Evolutionary conservation across 2,329 filamentous ascomycete genomes (phyloP).

Genomic region (Exophiala aquamarina): DNA sequence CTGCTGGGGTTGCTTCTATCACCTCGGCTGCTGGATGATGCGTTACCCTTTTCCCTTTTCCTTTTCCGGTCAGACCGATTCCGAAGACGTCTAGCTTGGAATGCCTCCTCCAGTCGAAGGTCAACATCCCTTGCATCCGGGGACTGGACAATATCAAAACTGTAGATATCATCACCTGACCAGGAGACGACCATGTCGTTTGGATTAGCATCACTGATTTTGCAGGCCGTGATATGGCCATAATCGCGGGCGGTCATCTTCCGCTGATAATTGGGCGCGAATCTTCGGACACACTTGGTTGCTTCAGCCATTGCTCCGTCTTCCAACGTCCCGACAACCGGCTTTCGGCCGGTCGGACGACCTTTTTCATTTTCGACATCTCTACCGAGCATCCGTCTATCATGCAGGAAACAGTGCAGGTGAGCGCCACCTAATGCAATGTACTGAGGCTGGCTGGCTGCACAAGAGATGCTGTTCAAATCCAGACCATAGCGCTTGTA

Average conservation of each 20-base stretch:
- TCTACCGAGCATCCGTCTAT: slow-evolving; percentile 66
- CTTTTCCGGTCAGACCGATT: slow-evolving; percentile 52
- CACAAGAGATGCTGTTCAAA: slow-evolving; percentile 68
- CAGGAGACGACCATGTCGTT: slow-evolving; percentile 69
- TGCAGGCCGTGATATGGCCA: slow-evolving; percentile 68
- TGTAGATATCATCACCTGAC: slow-evolving; percentile 67
- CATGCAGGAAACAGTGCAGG: slow-evolving; percentile 68
- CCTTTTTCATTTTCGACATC: slow-evolving; percentile 58
- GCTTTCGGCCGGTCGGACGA: slow-evolving; percentile 39
- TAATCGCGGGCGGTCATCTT: slow-evolving; percentile 54
- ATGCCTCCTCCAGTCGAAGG: slow-evolving; percentile 28
- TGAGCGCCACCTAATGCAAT: slow-evolving; percentile 69
- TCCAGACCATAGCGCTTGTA: slow-evolving; percentile 64
- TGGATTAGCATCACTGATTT: slow-evolving; percentile 67
- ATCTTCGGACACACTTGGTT: slow-evolving; percentile 65
- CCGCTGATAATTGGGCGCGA: slow-evolving; percentile 61
- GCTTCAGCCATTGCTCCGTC: slow-evolving; percentile 59
- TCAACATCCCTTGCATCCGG: slow-evolving; percentile 53
- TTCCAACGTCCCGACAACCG: slow-evolving; percentile 45
- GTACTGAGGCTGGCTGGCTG: slow-evolving; percentile 66
- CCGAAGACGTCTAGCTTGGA: slow-evolving; percentile 34
- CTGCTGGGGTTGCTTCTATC: slow-evolving; percentile 47
- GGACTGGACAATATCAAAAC: slow-evolving; percentile 62
- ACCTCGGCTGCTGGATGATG: slow-evolving; percentile 41
- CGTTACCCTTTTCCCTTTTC: slow-evolving; percentile 52